Evolutionary conservation across 306 rosid genomes (phyloP), one percentile per base, ranked within the genome.

Genomic region (Senna siamea): DNA sequence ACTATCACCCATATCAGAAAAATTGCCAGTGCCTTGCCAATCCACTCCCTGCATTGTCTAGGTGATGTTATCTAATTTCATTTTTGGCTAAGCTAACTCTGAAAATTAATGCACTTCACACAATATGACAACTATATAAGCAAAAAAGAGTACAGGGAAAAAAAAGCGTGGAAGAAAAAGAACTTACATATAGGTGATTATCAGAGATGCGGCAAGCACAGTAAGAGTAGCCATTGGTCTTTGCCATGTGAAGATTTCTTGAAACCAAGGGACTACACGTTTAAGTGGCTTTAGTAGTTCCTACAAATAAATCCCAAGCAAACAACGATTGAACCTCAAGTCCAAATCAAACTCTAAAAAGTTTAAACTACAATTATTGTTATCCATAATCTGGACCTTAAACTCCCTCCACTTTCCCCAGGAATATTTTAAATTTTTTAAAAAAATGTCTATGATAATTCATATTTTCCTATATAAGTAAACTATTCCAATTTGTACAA

Each of bases 31-130:
- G 89, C 86, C 81, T 87, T 92, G 54, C 99, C 98, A 54, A 86
- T 76, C 97, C 99, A 95, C 81, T 90, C 98, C 92, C 98, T 95
- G 80, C 81, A 75, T 53, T 56, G 48, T 15, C 9, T 40, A 72
- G 52, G 23, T 22, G n/a, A 59, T 66, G 53, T 81, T 48, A 73
- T 44, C 22, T n/a, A 40, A 3, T 17, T 72, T 28, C 68, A 7
- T 63, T 69, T 60, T 28, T 34, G 44, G 66, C 57, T 67, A 6
- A 9, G 53, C 34, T 37, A 8, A 44, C 50, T 46, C 57, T 47
- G 2, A 12, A 6, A 11, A n/a, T 8, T 23, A 51, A 64, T 38
- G 78, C 15, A 53, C 67, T 50, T 37, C 44, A 50, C 67, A 66
- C 44, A 67, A 34, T 57, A 47, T 69, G 66, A 73, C 55, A 38